Percentiles rank a stretch among this genome's conserved stretches.
phyloP scores from a whole-genome alignment of 768 basidiomycete genomes.

The Lactifluus subvellereus region DNA sequence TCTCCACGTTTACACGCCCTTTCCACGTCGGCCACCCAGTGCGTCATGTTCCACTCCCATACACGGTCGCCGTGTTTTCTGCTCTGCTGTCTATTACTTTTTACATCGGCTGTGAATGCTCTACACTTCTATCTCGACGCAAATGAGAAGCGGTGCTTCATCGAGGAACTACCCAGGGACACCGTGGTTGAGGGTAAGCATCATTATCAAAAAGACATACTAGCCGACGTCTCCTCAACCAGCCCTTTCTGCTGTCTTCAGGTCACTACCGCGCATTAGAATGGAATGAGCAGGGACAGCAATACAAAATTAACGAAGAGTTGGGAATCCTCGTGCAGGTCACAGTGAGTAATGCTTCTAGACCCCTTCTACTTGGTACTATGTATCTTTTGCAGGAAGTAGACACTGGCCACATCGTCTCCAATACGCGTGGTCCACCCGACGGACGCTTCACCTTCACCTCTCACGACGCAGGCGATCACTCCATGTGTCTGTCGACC shows the following conservation, averaged over 20 bases:
- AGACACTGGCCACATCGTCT: slow-evolving; percentile 71
- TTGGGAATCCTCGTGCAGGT: slow-evolving; percentile 91
- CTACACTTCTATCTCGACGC: slow-evolving; percentile 97
- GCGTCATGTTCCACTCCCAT: slow-evolving; percentile 7
- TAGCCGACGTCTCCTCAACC: not conserved
- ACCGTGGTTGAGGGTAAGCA: slow-evolving; percentile 87
- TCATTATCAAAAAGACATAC: slow-evolving; percentile 3
- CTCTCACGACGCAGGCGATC: slow-evolving; percentile 94
- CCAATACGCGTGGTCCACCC: slow-evolving; percentile 83
- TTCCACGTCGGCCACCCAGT: not conserved
- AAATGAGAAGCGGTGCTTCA: slow-evolving; percentile 89
- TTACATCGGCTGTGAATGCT: slow-evolving; percentile 50
- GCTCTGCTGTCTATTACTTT: slow-evolving; percentile 37
- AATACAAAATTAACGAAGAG: slow-evolving; percentile 63
- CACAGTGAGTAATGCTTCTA: slow-evolving; percentile 50
- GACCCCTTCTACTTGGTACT: not conserved
- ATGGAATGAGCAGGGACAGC: slow-evolving; percentile 71
- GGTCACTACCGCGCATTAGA: slow-evolving; percentile 92
- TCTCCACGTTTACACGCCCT: not conserved
- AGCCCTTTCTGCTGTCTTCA: slow-evolving; percentile 29
- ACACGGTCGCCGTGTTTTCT: slow-evolving; percentile 26
- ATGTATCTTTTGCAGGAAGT: slow-evolving; percentile 58
- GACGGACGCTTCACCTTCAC: slow-evolving; percentile 97
- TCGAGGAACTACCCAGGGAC: slow-evolving; percentile 92
- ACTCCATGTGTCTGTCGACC: slow-evolving; percentile 92